Percentiles rank a stretch among this genome's conserved stretches.
phyloP scores from a whole-genome alignment of 768 basidiomycete species.

The Hygrocybe coccinea region DNA sequence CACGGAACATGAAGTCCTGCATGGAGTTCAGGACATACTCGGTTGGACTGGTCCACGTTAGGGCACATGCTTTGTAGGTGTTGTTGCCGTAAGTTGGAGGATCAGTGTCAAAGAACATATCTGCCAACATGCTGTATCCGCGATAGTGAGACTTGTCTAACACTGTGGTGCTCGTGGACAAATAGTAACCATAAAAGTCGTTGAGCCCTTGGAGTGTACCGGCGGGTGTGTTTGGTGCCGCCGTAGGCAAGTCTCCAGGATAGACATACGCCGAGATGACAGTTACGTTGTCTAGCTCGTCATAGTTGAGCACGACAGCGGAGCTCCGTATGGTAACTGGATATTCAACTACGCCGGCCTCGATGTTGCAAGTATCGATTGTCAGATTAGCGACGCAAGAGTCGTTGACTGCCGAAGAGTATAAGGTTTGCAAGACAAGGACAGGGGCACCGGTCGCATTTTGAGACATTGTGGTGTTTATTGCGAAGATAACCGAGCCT shows the following conservation, averaged over 20 bases:
- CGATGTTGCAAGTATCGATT: conserved; percentile 1
- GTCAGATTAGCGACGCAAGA: conserved; percentile 1
- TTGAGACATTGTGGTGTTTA: neutral
- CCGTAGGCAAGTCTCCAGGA: conserved; percentile 1
- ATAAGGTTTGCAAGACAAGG: conserved; percentile 1
- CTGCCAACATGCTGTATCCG: neutral
- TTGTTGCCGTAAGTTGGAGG: conserved; percentile 1
- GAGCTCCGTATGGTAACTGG: neutral
- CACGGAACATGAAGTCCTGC: conserved; percentile 3
- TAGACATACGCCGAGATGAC: conserved; percentile 1
- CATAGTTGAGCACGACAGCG: conserved; percentile 1
- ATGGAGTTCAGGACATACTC: conserved; percentile 2
- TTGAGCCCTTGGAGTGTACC: conserved; percentile 3
- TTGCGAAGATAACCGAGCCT: neutral
- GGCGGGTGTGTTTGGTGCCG: neutral
- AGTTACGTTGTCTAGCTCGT: conserved; percentile 2
- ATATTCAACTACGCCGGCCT: conserved; percentile 3
- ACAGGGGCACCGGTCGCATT: conserved; percentile 1
- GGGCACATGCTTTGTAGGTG: neutral
- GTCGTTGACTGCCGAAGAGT: conserved; percentile 1
- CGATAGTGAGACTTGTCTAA: neutral
- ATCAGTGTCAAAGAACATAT: conserved; percentile 1
- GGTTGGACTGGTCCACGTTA: conserved; percentile 1
- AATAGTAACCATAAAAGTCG: conserved; percentile 1
- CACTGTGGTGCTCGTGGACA: neutral